A percentile compares a stretch with the other conserved stretches of the same genome.
Evolutionary conservation across 768 basidiomycete species (phyloP).

Genomic region (Leccinellum albellum): DNA sequence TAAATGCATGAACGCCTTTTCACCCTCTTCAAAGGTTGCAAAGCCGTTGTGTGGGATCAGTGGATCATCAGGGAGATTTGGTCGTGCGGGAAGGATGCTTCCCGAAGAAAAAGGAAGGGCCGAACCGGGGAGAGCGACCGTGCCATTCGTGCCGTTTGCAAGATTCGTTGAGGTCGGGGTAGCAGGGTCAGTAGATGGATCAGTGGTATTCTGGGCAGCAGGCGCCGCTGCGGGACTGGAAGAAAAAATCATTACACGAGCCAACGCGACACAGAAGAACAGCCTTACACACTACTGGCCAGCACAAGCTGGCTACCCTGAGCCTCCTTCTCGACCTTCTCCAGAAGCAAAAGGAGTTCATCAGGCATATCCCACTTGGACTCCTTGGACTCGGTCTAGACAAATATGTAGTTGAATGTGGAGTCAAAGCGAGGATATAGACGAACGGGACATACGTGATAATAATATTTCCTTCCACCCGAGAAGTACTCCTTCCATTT

Average conservation of each 20-base stretch:
- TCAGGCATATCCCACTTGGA: slow-evolving; percentile 99
- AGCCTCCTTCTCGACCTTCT: slow-evolving; percentile 79
- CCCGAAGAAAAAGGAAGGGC: slow-evolving; percentile 59
- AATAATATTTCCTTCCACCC: slow-evolving; percentile 87
- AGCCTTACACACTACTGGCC: slow-evolving; percentile 25
- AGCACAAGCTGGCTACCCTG: slow-evolving; percentile 38
- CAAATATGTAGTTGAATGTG: neutral
- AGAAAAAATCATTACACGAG: slow-evolving; percentile 4
- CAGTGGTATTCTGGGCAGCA: slow-evolving; percentile 35
- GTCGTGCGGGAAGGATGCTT: slow-evolving; percentile 65
- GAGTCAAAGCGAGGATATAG: neutral
- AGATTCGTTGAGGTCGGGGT: slow-evolving; percentile 39
- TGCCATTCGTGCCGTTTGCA: slow-evolving; percentile 44
- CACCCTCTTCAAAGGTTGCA: slow-evolving; percentile 80
- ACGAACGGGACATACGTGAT: slow-evolving; percentile 53
- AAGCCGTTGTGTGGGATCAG: slow-evolving; percentile 91
- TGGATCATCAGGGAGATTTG: slow-evolving; percentile 81
- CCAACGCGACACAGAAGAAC: neutral
- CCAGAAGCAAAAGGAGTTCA: slow-evolving; percentile 79
- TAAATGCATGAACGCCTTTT: slow-evolving; percentile 90
- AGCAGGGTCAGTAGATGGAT: slow-evolving; percentile 43
- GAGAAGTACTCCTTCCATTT: slow-evolving; percentile 97
- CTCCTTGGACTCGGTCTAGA: slow-evolving; percentile 79
- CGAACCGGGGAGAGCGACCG: slow-evolving; percentile 47
- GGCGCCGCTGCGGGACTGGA: slow-evolving; percentile 35